These are phyloP conservation scores for Salix brachista DNA, from an alignment of 345 rosid species.

Conservation along the genomic window DNA sequence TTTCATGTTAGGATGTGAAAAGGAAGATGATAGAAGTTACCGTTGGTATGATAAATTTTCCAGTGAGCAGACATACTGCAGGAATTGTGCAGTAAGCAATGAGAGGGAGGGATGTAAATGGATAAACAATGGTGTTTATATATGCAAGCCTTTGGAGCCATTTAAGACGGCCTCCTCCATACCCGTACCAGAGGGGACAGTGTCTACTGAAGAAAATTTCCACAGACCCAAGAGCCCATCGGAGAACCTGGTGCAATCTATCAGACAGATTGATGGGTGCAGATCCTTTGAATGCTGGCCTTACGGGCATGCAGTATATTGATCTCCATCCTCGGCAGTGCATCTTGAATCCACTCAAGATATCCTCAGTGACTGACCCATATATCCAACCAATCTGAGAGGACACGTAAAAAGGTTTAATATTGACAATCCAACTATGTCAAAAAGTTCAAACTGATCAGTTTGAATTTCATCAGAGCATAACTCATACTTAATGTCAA, in stretches of 20 bases:
- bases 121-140: conserved; percentile 89
- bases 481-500: neutral
- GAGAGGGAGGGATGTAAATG: conserved; percentile 95
- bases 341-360: conserved; percentile 95
- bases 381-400: conserved; percentile 95
- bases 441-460: neutral
- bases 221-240: conserved; percentile 97
- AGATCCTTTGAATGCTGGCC: conserved; percentile 98
- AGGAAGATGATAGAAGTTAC: conserved; percentile 33
- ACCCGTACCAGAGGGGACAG: conserved; percentile 96
- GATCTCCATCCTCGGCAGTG: conserved; percentile 99
- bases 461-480: neutral
- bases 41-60: conserved; percentile 95
- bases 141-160: conserved; percentile 90
- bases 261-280: conserved; percentile 98
- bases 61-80: conserved; percentile 94
- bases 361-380: conserved; percentile 93
- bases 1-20: neutral
- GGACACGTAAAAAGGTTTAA: conserved; percentile 8
- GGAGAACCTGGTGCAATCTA: conserved; percentile 86
- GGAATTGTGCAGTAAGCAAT: conserved; percentile 87
- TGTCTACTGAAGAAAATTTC: conserved; percentile 96
- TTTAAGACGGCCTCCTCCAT: conserved; percentile 92
- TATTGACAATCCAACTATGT: neutral
- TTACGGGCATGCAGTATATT: conserved; percentile 87